Evolutionary conservation across 2,329 filamentous ascomycete species (phyloP).

Genomic region (Aplosporella prunicola): DNA sequence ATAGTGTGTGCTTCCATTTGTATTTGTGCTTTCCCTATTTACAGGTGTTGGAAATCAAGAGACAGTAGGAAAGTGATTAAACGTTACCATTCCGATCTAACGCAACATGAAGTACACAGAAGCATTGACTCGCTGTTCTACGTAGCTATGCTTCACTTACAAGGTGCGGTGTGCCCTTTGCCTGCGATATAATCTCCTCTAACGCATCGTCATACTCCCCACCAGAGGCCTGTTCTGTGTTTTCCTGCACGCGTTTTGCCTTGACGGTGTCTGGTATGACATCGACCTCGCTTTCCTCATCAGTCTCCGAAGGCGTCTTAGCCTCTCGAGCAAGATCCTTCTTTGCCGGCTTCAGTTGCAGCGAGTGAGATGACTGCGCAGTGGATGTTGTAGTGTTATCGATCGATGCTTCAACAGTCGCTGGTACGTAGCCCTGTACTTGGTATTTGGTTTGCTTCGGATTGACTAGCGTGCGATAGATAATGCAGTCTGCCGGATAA

Average conservation of each 20-base stretch:
- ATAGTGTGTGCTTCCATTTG: no score
- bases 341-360: conserved; percentile 42
- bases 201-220: conserved; percentile 1
- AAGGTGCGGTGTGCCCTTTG: not conserved
- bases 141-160: not conserved
- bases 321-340: conserved; percentile 30
- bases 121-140: no score
- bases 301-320: conserved; percentile 31
- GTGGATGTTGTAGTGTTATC: no score
- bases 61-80: no score
- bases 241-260: conserved; percentile 5
- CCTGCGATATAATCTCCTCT: conserved; percentile 1
- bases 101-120: no score
- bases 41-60: no score
- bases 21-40: no score
- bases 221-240: not conserved
- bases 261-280: conserved; percentile 7
- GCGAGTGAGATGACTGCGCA: conserved; percentile 26
- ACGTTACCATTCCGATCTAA: no score
- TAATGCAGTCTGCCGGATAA: conserved; percentile 37
- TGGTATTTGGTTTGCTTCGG: conserved; percentile 50
- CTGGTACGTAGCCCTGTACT: conserved; percentile 39
- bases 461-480: conserved; percentile 36
- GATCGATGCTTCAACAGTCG: no score
- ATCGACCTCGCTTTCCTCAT: conserved; percentile 22